Percentiles rank a stretch among this genome's conserved stretches.
Conservation (phyloP, 495 filamentous ascomycete genomes). For the Neurospora hispaniola region DNA sequence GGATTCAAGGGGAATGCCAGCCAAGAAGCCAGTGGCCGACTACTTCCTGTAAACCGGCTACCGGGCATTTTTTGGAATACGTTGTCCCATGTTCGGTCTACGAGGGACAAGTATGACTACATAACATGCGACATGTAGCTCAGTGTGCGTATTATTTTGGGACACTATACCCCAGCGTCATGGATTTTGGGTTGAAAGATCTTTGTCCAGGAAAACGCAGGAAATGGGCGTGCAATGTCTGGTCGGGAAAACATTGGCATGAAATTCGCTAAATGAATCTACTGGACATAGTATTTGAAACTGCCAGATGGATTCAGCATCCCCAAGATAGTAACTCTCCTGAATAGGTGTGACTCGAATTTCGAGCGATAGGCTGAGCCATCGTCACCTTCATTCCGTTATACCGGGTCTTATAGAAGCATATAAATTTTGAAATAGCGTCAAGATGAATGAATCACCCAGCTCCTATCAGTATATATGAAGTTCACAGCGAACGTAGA, state of each 20-base stretch:
- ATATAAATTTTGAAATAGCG: neutral
- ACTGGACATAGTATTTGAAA: neutral
- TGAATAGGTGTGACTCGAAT: neutral
- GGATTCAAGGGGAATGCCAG: conserved; percentile 94
- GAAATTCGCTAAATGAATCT: neutral
- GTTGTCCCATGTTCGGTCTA: neutral
- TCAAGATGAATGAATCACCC: neutral
- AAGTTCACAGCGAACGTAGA: neutral
- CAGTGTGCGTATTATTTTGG: neutral
- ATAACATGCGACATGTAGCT: neutral
- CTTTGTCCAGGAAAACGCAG: neutral
- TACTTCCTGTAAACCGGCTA: conserved; percentile 62
- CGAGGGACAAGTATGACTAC: neutral
- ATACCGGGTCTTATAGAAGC: neutral
- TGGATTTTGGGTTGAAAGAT: neutral
- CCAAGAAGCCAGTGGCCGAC: conserved; percentile 95
- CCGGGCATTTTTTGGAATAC: neutral
- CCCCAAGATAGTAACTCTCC: neutral
- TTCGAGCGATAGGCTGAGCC: neutral
- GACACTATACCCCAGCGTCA: neutral
- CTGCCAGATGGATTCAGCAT: neutral
- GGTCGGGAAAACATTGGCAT: neutral
- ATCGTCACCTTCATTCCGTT: neutral
- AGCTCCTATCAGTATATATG: neutral
- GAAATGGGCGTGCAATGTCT: neutral